phyloP scores from a whole-genome alignment of 345 rosid species.

The Hibiscus mutabilis region DNA sequence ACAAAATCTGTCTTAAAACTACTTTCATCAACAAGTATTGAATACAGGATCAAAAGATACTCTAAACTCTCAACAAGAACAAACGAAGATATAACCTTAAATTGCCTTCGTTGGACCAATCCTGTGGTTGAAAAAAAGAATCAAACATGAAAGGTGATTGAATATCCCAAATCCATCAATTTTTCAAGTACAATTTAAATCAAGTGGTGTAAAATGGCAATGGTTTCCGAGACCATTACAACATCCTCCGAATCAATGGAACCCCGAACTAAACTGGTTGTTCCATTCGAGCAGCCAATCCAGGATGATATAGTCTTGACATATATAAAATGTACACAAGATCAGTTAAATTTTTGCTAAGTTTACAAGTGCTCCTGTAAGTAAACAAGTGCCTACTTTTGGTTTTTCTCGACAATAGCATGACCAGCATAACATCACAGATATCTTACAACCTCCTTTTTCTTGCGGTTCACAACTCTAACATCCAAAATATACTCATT shows the following conservation, averaged over 20 bases:
- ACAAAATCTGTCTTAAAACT: background rate
- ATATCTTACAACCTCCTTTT: background rate
- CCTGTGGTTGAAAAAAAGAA: background rate
- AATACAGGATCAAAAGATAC: background rate
- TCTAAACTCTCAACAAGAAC: background rate
- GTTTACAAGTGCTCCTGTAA: background rate
- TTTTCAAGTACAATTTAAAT: background rate
- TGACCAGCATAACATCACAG: background rate
- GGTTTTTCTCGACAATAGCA: background rate
- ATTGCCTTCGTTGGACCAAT: background rate
- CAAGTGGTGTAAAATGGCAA: background rate
- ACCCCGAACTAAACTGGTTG: background rate
- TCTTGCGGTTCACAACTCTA: background rate
- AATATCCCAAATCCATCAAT: background rate
- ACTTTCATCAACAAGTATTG: background rate
- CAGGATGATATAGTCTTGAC: background rate
- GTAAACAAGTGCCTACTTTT: background rate
- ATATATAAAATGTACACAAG: background rate
- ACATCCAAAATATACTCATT: conserved; percentile 10
- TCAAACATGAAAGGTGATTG: background rate
- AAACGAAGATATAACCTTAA: background rate
- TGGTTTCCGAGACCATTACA: background rate
- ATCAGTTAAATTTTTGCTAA: background rate
- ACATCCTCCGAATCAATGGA: background rate
- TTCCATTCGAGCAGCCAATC: background rate